phyloP scores from a whole-genome alignment of 2,329 filamentous ascomycete genomes.

The Cyphellophora attinorum region DNA sequence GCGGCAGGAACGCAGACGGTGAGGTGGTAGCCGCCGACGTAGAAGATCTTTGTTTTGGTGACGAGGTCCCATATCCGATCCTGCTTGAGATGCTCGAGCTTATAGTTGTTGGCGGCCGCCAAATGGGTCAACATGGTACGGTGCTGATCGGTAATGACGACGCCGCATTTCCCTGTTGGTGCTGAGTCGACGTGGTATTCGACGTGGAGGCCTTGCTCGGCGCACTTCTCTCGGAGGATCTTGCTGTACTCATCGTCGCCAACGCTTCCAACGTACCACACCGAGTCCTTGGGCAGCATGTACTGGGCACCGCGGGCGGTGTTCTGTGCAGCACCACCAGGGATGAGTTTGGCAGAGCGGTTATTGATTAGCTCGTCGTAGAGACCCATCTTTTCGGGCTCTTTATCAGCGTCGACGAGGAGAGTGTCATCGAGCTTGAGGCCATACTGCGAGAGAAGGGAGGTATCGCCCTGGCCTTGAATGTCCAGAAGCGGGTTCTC shows the following conservation, averaged over 20 bases:
- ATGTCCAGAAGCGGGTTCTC: conserved; percentile 99
- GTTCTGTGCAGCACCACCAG: conserved; percentile 95
- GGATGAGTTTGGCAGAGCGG: conserved; percentile 87
- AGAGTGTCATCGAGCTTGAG: conserved; percentile 97
- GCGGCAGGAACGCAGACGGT: conserved; percentile 91
- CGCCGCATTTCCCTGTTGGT: conserved; percentile 88
- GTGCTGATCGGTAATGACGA: conserved; percentile 94
- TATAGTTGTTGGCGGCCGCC: conserved; percentile 94
- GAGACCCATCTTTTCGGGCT: conserved; percentile 57
- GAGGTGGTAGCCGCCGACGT: conserved; percentile 94
- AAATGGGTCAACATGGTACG: conserved; percentile 91
- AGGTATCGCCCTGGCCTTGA: conserved; percentile 71
- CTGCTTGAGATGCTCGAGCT: conserved; percentile 82
- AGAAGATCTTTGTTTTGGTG: conserved; percentile 79
- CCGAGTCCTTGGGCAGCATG: conserved; percentile 78
- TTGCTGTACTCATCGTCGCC: conserved; percentile 94
- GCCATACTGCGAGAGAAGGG: conserved; percentile 81
- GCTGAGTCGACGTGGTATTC: conserved; percentile 87
- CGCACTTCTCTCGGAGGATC: conserved; percentile 75
- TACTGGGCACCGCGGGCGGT: conserved; percentile 89
- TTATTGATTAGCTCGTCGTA: conserved; percentile 92
- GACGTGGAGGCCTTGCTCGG: conserved; percentile 65
- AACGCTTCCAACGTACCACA: conserved; percentile 87
- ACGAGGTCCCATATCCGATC: conserved; percentile 87
- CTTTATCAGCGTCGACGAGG: conserved; percentile 59